Base-by-base conservation (phyloP, 192 early-diverging fungal genomes). In the Backusella westeae region DNA sequence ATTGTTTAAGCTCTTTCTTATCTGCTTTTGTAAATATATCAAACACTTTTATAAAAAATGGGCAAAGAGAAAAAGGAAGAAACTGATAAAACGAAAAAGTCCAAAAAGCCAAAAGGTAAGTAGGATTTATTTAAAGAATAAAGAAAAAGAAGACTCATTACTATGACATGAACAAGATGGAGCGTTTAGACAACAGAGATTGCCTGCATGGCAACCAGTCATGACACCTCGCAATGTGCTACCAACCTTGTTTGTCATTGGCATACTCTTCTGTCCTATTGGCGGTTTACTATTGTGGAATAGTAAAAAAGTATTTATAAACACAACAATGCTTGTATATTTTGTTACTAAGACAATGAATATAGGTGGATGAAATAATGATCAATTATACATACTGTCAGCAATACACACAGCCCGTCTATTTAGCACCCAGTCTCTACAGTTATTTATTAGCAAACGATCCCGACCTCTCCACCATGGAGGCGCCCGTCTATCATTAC, bases 201-300 rank as follows among this genome's bases (percentile, higher is more conserved):
- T 99, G 77, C 94, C 93, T 71, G 96, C 97, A 7, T 99, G 97
- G 97, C 97, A 99, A 84, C 97, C 97, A 4, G 91, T 99, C 29
- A 86, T 99, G 71, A 99, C 96, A 23, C 96, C 97, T 76, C 96
- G 96, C 76, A 93, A 93, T 41, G 96, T 97, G 17, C 83, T 99
- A 6, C 97, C 97, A 3, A 93, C 95, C 15, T 95, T 97, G 76
- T 99, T 99, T 83, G 83, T 94, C 67, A 88, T 99, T 70, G 97
- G 97, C 9, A 88, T 95, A 17, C 86, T 97, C n/a, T 99, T 99
- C 85, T 91, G 96, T 67, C 97, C 97, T 15, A 85, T 97, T 65
- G 97, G 96, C 69, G 95, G 95, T 14, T 86, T 93, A 46, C 86
- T 97, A 4, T 90, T 92, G 77, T 94, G 95, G 89, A 92, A 93